phyloP scores from a whole-genome alignment of 1,284 basidiomycete species.

The Afroboletus lepidellus region DNA sequence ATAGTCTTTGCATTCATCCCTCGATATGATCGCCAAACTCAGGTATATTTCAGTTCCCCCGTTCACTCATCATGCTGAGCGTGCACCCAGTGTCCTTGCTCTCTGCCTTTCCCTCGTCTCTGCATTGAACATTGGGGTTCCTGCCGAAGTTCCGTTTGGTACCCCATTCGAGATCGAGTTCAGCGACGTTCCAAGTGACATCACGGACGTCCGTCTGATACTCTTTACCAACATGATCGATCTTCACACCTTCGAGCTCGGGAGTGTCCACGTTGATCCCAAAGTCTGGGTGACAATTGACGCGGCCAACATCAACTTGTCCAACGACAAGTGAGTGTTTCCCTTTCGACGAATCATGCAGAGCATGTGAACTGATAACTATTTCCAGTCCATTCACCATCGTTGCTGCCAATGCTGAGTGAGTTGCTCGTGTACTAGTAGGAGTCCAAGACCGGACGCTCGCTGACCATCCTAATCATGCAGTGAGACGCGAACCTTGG shows the following conservation, averaged over 20 bases:
- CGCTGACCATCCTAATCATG: too few species aligned
- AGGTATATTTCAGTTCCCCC: too few species aligned
- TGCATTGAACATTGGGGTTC: neutral
- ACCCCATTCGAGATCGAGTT: neutral
- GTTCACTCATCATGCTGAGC: too few species aligned
- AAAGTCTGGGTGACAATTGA: too few species aligned
- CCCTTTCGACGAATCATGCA: neutral
- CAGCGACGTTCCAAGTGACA: neutral
- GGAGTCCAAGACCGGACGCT: neutral
- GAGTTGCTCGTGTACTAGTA: too few species aligned
- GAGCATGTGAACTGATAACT: neutral
- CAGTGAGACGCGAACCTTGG: too few species aligned
- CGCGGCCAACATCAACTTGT: too few species aligned
- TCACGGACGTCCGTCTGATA: neutral
- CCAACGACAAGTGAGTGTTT: neutral
- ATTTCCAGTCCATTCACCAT: neutral
- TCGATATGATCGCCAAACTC: too few species aligned
- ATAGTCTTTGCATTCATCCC: too few species aligned
- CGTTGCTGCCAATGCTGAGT: neutral
- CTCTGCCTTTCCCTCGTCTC: constrained; percentile 1
- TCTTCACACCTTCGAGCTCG: too few species aligned
- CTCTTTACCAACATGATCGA: too few species aligned
- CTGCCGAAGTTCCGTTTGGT: neutral
- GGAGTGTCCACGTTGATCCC: too few species aligned
- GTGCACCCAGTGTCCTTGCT: neutral